These are phyloP conservation scores for Calvatia gigantea DNA, from an alignment of 768 basidiomycete species.

Conservation along the genomic window DNA sequence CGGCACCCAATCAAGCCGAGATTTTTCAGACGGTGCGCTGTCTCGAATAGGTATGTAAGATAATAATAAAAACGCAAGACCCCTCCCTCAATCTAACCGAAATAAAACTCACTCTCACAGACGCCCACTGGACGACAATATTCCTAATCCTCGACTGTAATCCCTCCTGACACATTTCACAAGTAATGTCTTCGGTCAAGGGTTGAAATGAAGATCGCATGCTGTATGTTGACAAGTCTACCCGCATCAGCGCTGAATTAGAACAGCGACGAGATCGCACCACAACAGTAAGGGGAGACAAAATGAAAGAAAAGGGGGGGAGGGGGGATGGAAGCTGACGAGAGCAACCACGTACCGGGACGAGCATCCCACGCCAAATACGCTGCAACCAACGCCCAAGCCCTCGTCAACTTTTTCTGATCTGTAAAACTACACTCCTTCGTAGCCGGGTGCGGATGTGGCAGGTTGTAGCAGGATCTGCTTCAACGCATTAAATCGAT, in stretches of 20 bases:
- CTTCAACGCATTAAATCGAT: slow-evolving; percentile 30
- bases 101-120: slow-evolving; percentile 25
- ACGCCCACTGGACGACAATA: slow-evolving; percentile 26
- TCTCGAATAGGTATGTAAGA: background rate
- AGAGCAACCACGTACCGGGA: slow-evolving; percentile 25
- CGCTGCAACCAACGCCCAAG: slow-evolving; percentile 34
- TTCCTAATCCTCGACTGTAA: slow-evolving; percentile 24
- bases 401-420: slow-evolving; percentile 33
- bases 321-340: background rate
- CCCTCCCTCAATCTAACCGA: background rate
- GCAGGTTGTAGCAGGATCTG: slow-evolving; percentile 25
- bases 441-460: slow-evolving; percentile 26
- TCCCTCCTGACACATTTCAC: slow-evolving; percentile 23
- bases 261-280: background rate
- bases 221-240: slow-evolving; percentile 25
- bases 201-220: slow-evolving; percentile 25
- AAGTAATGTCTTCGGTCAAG: slow-evolving; percentile 25
- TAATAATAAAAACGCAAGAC: background rate
- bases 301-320: background rate
- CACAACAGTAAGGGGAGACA: background rate
- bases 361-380: slow-evolving; percentile 34
- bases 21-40: slow-evolving; percentile 4
- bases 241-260: slow-evolving; percentile 1
- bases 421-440: slow-evolving; percentile 25
- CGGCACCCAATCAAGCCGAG: background rate